Conservation (phyloP, 1,284 basidiomycete species). For the Athelia sp. region DNA sequence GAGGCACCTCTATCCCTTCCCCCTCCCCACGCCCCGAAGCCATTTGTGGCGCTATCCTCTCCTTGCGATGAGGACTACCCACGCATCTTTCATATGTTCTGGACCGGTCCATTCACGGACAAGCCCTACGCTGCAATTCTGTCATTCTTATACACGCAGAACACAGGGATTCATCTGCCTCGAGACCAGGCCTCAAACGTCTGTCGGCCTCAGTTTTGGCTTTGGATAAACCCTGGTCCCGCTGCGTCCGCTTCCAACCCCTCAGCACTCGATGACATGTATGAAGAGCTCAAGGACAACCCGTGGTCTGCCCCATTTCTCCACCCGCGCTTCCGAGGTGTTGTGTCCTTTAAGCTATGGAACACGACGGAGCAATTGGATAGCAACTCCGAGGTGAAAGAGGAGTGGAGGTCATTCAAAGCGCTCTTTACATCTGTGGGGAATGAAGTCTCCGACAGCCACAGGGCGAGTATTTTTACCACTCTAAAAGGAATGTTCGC, state of each 20-base stretch:
- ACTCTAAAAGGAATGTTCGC: conserved; percentile 10
- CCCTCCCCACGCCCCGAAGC: conserved; percentile 9
- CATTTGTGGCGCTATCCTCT: conserved; percentile 41
- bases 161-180: conserved; percentile 59
- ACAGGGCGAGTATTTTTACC: conserved; percentile 7
- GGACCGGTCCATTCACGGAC: conserved; percentile 79
- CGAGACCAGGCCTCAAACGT: conserved; percentile 32
- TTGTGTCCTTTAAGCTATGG: conserved; percentile 78
- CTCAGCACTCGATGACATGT: conserved; percentile 63
- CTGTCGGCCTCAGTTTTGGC: conserved; percentile 71
- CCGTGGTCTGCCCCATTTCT: conserved; percentile 78
- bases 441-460: conserved; percentile 36
- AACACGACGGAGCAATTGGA: conserved; percentile 81
- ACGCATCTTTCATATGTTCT: conserved; percentile 78
- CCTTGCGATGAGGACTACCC: conserved; percentile 70
- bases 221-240: conserved; percentile 76
- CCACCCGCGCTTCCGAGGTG: conserved; percentile 67
- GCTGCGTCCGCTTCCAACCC: conserved; percentile 26
- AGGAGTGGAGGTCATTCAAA: conserved; percentile 62
- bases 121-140: conserved; percentile 76
- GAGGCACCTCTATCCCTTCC: conserved; percentile 33
- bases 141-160: conserved; percentile 78
- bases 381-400: conserved; percentile 49
- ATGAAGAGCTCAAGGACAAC: conserved; percentile 53
- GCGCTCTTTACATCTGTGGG: conserved; percentile 63